phyloP scores from a whole-genome alignment of 106 monocot species.

The Acanthochlamys bracteata region DNA sequence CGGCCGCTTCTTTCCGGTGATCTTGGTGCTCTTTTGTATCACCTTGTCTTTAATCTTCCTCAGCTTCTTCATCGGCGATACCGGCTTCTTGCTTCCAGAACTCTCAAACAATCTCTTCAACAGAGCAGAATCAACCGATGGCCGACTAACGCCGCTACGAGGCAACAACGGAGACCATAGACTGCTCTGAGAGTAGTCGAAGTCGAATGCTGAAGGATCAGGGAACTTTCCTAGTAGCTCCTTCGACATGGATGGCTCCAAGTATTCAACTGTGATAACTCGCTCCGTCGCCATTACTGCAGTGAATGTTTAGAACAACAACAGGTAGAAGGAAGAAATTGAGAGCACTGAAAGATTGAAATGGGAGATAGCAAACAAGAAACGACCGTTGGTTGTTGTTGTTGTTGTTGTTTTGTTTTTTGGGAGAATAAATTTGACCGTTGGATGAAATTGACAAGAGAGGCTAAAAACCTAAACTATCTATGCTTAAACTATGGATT shows the following conservation, averaged over 20 bases:
- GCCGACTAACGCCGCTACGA: conserved; percentile 9
- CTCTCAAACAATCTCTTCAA: neutral
- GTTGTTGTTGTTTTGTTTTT: neutral
- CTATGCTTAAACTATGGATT: too few relatives aligned
- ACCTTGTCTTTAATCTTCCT: conserved; percentile 4
- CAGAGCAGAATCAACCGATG: neutral
- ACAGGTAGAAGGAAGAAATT: neutral
- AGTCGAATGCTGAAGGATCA: conserved; percentile 65
- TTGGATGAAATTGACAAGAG: too few relatives aligned
- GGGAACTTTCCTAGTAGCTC: conserved; percentile 85
- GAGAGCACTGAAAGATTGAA: neutral
- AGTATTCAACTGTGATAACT: conserved; percentile 80
- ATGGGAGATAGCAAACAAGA: neutral
- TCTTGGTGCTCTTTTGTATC: conserved; percentile 15
- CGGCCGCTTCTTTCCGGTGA: conserved; percentile 5
- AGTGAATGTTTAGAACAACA: neutral
- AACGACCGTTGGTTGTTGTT: neutral
- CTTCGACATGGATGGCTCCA: conserved; percentile 63
- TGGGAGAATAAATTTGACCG: neutral
- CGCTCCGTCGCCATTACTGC: conserved; percentile 28
- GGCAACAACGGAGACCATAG: conserved; percentile 87
- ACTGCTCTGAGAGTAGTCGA: conserved; percentile 90
- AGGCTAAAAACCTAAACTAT: too few relatives aligned
- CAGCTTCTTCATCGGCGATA: neutral
- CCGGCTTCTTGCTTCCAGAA: neutral